These are phyloP conservation scores for Naganishia antarctica DNA, from an alignment of 768 basidiomycete species.

Conservation along the genomic window DNA sequence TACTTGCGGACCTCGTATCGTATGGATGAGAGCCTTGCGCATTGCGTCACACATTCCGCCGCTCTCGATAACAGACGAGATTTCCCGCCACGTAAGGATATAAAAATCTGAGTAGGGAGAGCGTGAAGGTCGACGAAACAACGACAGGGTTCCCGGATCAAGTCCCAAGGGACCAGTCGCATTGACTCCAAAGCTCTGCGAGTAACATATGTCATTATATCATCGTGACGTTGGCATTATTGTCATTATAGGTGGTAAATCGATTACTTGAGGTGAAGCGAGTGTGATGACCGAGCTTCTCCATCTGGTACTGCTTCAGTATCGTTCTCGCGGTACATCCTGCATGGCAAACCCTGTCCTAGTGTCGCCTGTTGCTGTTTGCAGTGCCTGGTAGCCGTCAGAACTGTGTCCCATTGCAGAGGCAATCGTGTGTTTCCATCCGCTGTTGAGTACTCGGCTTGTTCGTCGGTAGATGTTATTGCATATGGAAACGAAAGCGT, in stretches of 20 bases:
- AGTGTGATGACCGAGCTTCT: too few species aligned
- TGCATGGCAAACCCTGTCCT: slow-evolving; percentile 6
- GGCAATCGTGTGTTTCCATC: slow-evolving; percentile 16
- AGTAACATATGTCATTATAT: not conserved
- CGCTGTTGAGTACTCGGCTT: slow-evolving; percentile 4
- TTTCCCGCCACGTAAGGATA: too few species aligned
- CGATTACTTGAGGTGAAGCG: too few species aligned
- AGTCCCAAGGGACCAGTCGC: too few species aligned
- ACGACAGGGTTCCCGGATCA: too few species aligned
- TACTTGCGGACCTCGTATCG: too few species aligned
- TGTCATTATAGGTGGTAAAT: not conserved
- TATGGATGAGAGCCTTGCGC: too few species aligned
- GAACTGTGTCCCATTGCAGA: not conserved
- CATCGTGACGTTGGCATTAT: not conserved
- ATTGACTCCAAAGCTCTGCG: too few species aligned
- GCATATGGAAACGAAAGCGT: not conserved
- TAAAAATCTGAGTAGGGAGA: too few species aligned
- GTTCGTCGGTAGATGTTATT: slow-evolving; percentile 16
- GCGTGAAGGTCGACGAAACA: too few species aligned
- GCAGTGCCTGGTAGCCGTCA: slow-evolving; percentile 11
- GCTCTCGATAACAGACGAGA: too few species aligned
- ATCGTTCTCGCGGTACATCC: slow-evolving; percentile 9
- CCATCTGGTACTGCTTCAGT: not conserved
- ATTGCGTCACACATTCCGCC: too few species aligned
- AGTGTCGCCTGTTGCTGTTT: not conserved